Evolutionary conservation across 2,329 filamentous ascomycete species (phyloP).

Genomic region (Cylindrodendrum hubeiense): DNA sequence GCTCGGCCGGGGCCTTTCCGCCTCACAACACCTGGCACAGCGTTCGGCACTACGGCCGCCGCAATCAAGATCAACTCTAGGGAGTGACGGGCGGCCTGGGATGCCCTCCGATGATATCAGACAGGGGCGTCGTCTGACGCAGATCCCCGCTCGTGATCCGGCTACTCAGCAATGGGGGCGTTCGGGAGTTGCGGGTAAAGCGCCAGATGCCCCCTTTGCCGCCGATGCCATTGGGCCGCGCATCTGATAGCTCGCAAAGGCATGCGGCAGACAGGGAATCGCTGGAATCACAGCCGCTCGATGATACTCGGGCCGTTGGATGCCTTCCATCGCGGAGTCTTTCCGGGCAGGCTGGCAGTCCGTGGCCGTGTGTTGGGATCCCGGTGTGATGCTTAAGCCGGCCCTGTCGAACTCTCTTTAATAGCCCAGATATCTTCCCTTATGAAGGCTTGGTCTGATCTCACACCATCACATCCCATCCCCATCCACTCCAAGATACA

Average conservation of each 20-base stretch:
- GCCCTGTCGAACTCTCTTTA: slow-evolving; percentile 37
- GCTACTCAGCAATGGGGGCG: slow-evolving; percentile 32
- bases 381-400: slow-evolving; percentile 40
- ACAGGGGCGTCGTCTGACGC: slow-evolving; percentile 37
- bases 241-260: slow-evolving; percentile 19
- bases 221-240: slow-evolving; percentile 35
- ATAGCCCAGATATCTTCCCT: slow-evolving; percentile 29
- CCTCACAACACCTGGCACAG: slow-evolving; percentile 34
- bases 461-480: slow-evolving; percentile 6
- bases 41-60: slow-evolving; percentile 40
- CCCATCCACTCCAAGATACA: too few relatives aligned
- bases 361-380: slow-evolving; percentile 24
- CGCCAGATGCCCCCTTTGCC: slow-evolving; percentile 28
- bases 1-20: slow-evolving; percentile 46
- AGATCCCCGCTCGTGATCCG: slow-evolving; percentile 40
- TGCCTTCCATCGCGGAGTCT: slow-evolving; percentile 42
- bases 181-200: slow-evolving; percentile 27
- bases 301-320: slow-evolving; percentile 41
- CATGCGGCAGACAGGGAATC: slow-evolving; percentile 23
- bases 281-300: slow-evolving; percentile 15
- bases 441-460: not conserved
- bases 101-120: slow-evolving; percentile 44
- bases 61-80: slow-evolving; percentile 32
- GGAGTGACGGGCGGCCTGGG: slow-evolving; percentile 16
- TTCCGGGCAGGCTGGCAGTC: slow-evolving; percentile 40